A percentile compares a stretch with the other conserved stretches of the same genome.
phyloP scores from a whole-genome alignment of 495 filamentous ascomycete species.

The Penicillium ucsense region DNA sequence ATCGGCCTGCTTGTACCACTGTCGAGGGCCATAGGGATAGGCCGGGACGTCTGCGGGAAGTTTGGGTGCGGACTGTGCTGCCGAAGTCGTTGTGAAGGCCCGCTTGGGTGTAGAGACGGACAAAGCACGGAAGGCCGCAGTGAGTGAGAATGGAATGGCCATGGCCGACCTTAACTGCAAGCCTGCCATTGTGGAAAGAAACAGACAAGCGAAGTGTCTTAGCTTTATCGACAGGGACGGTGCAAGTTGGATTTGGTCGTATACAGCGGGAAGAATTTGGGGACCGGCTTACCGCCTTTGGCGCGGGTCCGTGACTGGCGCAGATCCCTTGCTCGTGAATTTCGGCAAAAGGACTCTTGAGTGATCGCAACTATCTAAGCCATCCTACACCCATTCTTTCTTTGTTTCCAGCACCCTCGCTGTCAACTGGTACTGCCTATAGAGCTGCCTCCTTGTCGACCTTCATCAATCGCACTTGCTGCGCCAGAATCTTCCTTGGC shows the following conservation, averaged over 20 bases:
- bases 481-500: conserved; percentile 7
- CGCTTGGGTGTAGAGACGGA: conserved; percentile 33
- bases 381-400: conserved; percentile 9
- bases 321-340: conserved; percentile 29
- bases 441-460: background rate
- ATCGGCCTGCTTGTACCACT: conserved; percentile 79
- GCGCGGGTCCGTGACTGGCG: conserved; percentile 20
- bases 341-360: conserved; percentile 21
- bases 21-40: conserved; percentile 78
- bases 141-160: conserved; percentile 29
- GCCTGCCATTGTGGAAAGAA: conserved; percentile 21
- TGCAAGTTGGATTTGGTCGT: background rate
- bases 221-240: background rate
- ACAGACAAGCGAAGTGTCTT: background rate
- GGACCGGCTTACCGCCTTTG: conserved; percentile 31
- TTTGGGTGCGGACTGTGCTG: conserved; percentile 23
- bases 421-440: too few species aligned
- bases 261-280: conserved; percentile 29
- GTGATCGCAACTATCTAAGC: conserved; percentile 3
- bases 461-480: conserved; percentile 1
- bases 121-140: conserved; percentile 32
- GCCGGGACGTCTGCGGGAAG: conserved; percentile 46
- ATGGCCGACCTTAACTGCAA: conserved; percentile 22
- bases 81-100: conserved; percentile 31
- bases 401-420: conserved; percentile 5